Evolutionary conservation across 495 filamentous ascomycete species (phyloP).

Genomic region (Penicillium longicatenatum): DNA sequence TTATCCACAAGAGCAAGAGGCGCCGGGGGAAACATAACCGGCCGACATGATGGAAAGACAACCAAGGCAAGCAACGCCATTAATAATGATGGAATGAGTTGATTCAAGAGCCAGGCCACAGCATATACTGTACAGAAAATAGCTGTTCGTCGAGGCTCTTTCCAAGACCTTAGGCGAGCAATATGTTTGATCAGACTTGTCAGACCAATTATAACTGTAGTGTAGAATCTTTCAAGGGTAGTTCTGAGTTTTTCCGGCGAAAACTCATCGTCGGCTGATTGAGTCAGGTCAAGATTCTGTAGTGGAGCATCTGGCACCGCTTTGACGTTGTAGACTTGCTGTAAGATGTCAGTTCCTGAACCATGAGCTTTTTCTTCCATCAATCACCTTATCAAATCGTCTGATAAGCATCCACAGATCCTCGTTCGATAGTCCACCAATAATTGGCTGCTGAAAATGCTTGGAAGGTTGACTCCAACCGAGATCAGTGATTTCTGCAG

Average conservation of each 20-base stretch:
- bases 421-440: constrained; percentile 74
- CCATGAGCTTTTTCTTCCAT: background rate
- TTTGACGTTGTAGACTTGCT: constrained; percentile 91
- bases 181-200: constrained; percentile 71
- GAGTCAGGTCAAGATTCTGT: constrained; percentile 76
- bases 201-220: constrained; percentile 70
- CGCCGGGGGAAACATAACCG: constrained; percentile 73
- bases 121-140: constrained; percentile 70
- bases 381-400: constrained; percentile 27
- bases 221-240: constrained; percentile 81
- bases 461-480: constrained; percentile 71
- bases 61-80: constrained; percentile 65
- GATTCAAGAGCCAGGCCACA: constrained; percentile 71
- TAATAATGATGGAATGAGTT: constrained; percentile 61
- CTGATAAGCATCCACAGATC: constrained; percentile 74
- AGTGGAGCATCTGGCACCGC: constrained; percentile 55
- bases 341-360: constrained; percentile 4
- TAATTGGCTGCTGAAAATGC: constrained; percentile 60
- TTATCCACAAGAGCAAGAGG: constrained; percentile 71
- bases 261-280: constrained; percentile 82
- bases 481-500: constrained; percentile 60
- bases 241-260: constrained; percentile 81
- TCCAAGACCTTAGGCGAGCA: constrained; percentile 76
- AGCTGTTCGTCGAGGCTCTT: constrained; percentile 69
- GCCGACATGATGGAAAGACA: constrained; percentile 61